These are phyloP conservation scores for Xylaria venustula DNA, from an alignment of 495 filamentous ascomycete genomes.

Conservation along the genomic window DNA sequence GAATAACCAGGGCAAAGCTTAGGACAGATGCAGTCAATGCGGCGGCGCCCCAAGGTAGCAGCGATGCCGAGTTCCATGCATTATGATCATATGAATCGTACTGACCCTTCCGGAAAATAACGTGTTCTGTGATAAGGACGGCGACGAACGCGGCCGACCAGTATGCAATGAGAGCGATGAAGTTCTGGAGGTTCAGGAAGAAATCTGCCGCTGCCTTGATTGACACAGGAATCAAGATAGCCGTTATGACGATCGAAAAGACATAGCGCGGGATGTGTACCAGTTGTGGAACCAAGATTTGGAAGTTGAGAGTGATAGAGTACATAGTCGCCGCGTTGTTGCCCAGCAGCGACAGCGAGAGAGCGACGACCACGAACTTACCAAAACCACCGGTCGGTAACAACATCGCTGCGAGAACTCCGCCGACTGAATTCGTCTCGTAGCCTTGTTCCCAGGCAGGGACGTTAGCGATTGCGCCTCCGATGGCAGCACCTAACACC, in stretches of 20 bases:
- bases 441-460: conserved; percentile 48
- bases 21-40: conserved; percentile 39
- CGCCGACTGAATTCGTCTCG: conserved; percentile 46
- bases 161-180: conserved; percentile 55
- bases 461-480: conserved; percentile 39
- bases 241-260: conserved; percentile 50
- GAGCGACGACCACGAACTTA: conserved; percentile 53
- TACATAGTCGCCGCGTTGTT: conserved; percentile 50
- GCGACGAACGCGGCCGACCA: conserved; percentile 55
- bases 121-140: conserved; percentile 49
- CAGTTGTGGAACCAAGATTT: conserved; percentile 50
- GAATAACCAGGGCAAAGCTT: conserved; percentile 49
- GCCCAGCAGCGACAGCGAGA: conserved; percentile 52
- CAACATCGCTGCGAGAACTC: conserved; percentile 56
- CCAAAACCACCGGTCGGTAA: conserved; percentile 53
- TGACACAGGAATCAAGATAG: conserved; percentile 51
- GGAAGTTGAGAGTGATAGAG: conserved; percentile 57
- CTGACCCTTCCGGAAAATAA: conserved; percentile 39
- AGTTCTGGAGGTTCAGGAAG: conserved; percentile 52
- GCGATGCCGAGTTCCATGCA: conserved; percentile 46
- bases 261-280: conserved; percentile 50
- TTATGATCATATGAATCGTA: conserved; percentile 41
- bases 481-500: conserved; percentile 54
- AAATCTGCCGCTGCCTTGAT: conserved; percentile 51
- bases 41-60: conserved; percentile 47